Evolutionary conservation across 2,329 filamentous ascomycete species (phyloP).

Genomic region (Aureobasidium subglaciale): DNA sequence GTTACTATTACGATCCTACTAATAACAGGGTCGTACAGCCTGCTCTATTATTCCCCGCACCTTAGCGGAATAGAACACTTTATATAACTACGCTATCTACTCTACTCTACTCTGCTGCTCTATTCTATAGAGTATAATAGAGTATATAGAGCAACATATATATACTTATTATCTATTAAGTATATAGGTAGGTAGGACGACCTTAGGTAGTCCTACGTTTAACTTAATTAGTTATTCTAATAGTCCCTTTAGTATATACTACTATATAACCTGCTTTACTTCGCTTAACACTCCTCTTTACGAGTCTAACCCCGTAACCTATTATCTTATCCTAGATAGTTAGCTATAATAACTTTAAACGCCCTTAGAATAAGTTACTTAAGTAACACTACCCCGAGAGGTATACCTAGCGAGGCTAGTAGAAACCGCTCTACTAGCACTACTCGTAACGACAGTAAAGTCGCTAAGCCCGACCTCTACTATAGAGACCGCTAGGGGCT

Average conservation of each 20-base stretch:
- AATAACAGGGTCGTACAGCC: conserved; percentile 1
- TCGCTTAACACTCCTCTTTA: background rate
- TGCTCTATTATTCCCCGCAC: background rate
- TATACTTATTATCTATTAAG: conserved; percentile 6
- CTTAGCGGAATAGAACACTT: conserved; percentile 1
- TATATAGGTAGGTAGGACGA: background rate
- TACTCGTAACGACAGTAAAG: too few species aligned
- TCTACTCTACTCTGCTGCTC: conserved; percentile 4
- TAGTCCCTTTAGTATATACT: background rate
- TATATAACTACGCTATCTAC: conserved; percentile 1
- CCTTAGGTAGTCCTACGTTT: background rate
- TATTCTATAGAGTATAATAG: background rate
- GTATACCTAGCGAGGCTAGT: too few species aligned
- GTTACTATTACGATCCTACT: conserved; percentile 2
- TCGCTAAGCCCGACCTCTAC: too few species aligned
- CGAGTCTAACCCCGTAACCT: background rate
- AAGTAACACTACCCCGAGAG: too few species aligned
- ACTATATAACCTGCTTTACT: background rate
- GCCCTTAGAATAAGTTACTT: too few species aligned
- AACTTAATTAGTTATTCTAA: conserved; percentile 1
- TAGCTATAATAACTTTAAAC: background rate
- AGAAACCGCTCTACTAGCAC: too few species aligned
- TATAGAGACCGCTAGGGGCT: too few species aligned
- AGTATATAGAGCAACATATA: background rate
- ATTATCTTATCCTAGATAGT: background rate